Conservation (phyloP, 2,329 filamentous ascomycete species). For the Microascus cirrosus region DNA sequence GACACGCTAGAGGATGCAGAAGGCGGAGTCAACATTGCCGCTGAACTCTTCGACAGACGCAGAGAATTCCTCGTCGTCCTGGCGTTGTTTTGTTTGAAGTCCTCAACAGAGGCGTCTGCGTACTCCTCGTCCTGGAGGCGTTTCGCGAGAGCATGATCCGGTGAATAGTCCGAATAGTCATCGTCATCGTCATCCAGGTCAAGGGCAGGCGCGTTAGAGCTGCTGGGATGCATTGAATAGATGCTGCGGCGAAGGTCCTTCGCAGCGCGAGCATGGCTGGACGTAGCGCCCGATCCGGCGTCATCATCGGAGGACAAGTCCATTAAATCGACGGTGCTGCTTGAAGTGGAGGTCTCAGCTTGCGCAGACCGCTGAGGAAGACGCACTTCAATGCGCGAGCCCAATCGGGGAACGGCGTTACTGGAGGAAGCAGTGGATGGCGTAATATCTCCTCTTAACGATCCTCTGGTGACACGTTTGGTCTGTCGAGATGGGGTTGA, state of each 20-base stretch:
- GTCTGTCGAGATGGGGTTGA: background rate
- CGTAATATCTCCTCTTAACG: background rate
- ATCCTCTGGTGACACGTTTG: background rate
- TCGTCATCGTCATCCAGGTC: slow-evolving; percentile 18
- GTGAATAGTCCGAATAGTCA: slow-evolving; percentile 12
- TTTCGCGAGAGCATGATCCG: slow-evolving; percentile 19
- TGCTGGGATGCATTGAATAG: slow-evolving; percentile 29
- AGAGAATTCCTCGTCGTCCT: slow-evolving; percentile 9
- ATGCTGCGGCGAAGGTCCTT: slow-evolving; percentile 22
- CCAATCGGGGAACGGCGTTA: background rate
- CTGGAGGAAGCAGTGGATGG: background rate
- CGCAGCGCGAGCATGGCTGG: background rate
- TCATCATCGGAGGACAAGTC: slow-evolving; percentile 1
- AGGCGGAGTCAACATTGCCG: slow-evolving; percentile 8
- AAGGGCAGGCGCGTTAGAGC: background rate
- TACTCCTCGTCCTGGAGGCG: slow-evolving; percentile 22
- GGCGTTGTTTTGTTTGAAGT: background rate
- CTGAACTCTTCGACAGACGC: slow-evolving; percentile 9
- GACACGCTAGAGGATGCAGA: background rate
- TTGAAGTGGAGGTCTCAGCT: background rate
- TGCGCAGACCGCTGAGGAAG: background rate
- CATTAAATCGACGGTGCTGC: background rate
- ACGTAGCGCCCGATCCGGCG: background rate
- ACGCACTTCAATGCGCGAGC: background rate
- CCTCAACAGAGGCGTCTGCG: slow-evolving; percentile 6